Conservation (phyloP, 257 asterid species). For the Gynochthodes officinalis region DNA sequence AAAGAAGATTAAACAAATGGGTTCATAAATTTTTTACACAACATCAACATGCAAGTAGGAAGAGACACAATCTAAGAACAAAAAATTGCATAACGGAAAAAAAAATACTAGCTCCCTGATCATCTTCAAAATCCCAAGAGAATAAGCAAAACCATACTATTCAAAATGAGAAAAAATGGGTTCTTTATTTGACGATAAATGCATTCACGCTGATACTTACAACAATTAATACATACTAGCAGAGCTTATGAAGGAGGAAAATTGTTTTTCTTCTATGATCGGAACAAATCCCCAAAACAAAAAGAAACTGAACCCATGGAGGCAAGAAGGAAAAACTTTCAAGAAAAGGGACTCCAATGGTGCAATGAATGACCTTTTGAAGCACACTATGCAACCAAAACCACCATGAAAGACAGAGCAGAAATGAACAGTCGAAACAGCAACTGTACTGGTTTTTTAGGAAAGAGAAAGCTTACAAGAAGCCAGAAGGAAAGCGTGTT, state of each 20-base stretch:
- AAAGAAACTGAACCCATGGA: background rate
- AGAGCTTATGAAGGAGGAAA: background rate
- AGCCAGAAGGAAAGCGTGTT: background rate
- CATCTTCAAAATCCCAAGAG: background rate
- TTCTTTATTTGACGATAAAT: background rate
- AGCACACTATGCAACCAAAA: no score
- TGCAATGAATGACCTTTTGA: no score
- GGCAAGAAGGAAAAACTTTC: background rate
- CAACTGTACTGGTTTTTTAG: no score
- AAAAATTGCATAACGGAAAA: background rate
- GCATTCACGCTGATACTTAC: background rate
- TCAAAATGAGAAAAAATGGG: background rate
- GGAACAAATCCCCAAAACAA: background rate
- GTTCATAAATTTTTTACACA: background rate
- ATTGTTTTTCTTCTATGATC: background rate
- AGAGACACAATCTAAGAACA: background rate
- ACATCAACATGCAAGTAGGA: background rate
- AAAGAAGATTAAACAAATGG: background rate
- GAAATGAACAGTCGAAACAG: no score
- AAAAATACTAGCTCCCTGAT: no score
- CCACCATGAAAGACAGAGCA: no score
- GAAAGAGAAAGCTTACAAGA: background rate
- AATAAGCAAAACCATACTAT: background rate
- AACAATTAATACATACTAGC: background rate
- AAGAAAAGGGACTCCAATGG: background rate